phyloP scores from a whole-genome alignment of 106 monocot species.

The Amphibolis antarctica region DNA sequence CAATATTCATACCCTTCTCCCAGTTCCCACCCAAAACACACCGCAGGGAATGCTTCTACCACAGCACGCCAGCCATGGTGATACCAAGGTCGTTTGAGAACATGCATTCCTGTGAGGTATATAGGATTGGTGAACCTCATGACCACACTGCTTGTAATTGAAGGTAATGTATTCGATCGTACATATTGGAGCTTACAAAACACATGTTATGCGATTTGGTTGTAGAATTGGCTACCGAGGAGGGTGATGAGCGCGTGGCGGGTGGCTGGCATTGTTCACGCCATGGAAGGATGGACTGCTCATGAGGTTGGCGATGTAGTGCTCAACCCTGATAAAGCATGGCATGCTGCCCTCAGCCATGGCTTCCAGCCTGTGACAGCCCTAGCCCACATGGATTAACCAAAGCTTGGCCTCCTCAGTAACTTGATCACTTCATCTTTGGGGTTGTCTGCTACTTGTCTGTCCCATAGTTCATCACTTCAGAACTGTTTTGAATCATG shows the following conservation, averaged over 20 bases:
- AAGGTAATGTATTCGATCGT: background rate
- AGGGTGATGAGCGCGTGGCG: conserved; percentile 84
- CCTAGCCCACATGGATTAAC: background rate
- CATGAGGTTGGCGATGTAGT: conserved; percentile 41
- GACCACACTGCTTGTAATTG: background rate
- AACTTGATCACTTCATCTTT: too few relatives aligned
- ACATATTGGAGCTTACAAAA: background rate
- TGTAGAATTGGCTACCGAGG: conserved; percentile 85
- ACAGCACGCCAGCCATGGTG: conserved; percentile 47
- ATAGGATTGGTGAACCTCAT: conserved; percentile 13
- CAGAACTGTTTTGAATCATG: too few relatives aligned
- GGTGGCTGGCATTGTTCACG: conserved; percentile 68
- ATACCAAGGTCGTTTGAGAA: conserved; percentile 55
- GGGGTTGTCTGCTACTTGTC: too few relatives aligned
- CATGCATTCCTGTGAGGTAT: conserved; percentile 72
- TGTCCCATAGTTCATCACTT: too few relatives aligned
- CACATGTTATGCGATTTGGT: background rate
- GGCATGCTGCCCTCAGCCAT: conserved; percentile 43
- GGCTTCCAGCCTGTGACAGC: conserved; percentile 41
- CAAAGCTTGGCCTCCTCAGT: background rate
- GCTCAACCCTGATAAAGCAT: conserved; percentile 35
- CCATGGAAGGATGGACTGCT: conserved; percentile 42
- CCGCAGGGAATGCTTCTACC: conserved; percentile 41
- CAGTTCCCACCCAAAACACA: conserved; percentile 39
- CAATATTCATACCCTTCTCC: conserved; percentile 51